phyloP scores from a whole-genome alignment of 2,329 filamentous ascomycete species.

The Calycina marina region DNA sequence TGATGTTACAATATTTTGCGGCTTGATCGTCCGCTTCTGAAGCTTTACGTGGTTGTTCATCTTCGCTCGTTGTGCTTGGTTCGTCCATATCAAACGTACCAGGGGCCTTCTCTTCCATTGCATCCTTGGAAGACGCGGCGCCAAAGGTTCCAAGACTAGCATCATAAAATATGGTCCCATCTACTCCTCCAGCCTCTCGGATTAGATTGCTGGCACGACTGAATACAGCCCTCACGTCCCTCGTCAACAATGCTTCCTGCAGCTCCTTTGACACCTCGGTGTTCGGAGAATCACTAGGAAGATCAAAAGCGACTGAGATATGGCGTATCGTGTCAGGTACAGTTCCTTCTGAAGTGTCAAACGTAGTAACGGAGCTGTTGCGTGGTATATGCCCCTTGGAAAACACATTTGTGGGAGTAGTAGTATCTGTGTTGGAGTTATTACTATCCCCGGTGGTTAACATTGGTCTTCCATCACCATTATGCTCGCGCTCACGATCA shows the following conservation, averaged over 20 bases:
- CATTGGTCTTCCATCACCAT: slow-evolving; percentile 7
- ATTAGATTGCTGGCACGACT: slow-evolving; percentile 20
- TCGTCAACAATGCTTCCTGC: slow-evolving; percentile 16
- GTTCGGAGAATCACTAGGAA: slow-evolving; percentile 6
- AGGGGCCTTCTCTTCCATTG: slow-evolving; percentile 15
- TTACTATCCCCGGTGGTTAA: slow-evolving; percentile 7
- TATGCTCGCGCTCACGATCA: no score
- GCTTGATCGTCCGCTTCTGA: slow-evolving; percentile 8
- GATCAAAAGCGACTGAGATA: slow-evolving; percentile 14
- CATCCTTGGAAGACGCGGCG: slow-evolving; percentile 12
- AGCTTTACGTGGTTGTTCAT: slow-evolving; percentile 10
- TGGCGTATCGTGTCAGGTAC: slow-evolving; percentile 8
- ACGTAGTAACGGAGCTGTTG: slow-evolving; percentile 15
- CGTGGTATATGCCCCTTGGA: slow-evolving; percentile 12
- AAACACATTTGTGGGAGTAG: slow-evolving; percentile 7
- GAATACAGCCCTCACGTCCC: slow-evolving; percentile 17
- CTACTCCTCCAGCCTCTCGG: slow-evolving; percentile 19
- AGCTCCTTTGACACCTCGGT: slow-evolving; percentile 12
- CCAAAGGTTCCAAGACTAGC: slow-evolving; percentile 19
- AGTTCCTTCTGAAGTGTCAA: slow-evolving; percentile 9
- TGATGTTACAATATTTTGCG: slow-evolving; percentile 13
- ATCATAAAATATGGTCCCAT: slow-evolving; percentile 20
- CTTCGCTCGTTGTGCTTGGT: slow-evolving; percentile 14
- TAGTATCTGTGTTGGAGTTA: slow-evolving; percentile 6
- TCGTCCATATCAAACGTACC: slow-evolving; percentile 12